Conservation (phyloP, 2,329 filamentous ascomycete genomes). For the Canariomyces notabilis region DNA sequence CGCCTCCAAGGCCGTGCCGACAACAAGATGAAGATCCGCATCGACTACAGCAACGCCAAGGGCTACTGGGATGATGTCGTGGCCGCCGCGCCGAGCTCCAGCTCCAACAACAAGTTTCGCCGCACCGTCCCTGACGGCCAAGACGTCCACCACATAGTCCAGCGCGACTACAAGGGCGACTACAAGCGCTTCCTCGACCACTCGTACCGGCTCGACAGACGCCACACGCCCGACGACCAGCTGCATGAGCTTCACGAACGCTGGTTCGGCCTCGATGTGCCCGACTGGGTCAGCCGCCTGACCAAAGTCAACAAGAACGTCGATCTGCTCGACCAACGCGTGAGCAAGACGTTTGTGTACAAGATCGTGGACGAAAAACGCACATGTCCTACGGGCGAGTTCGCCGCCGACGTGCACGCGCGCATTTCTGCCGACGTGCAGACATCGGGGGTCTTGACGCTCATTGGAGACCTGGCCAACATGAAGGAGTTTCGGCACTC, state of each 20-base stretch:
- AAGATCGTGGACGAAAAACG: slow-evolving; percentile 9
- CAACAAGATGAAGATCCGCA: slow-evolving; percentile 31
- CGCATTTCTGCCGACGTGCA: neutral
- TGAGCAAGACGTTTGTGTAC: slow-evolving; percentile 27
- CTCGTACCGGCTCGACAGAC: no score
- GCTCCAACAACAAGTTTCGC: slow-evolving; percentile 23
- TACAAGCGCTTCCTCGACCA: no score
- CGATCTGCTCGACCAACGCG: slow-evolving; percentile 22
- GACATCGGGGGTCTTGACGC: slow-evolving; percentile 6
- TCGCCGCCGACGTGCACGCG: neutral
- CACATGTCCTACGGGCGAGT: neutral
- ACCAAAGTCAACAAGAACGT: no score
- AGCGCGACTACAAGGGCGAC: no score
- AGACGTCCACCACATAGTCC: no score
- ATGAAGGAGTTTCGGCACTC: slow-evolving; percentile 11
- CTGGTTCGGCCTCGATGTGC: no score
- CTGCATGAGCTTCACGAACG: no score
- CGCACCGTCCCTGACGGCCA: no score
- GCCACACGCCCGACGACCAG: no score
- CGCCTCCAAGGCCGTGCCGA: slow-evolving; percentile 29
- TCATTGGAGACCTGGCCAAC: slow-evolving; percentile 15
- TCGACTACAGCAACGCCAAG: slow-evolving; percentile 36
- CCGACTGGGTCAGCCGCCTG: no score
- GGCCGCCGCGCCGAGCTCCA: slow-evolving; percentile 19
- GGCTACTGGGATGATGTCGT: slow-evolving; percentile 36